phyloP scores from a whole-genome alignment of 345 rosid genomes.

The Carallia pectinifolia region DNA sequence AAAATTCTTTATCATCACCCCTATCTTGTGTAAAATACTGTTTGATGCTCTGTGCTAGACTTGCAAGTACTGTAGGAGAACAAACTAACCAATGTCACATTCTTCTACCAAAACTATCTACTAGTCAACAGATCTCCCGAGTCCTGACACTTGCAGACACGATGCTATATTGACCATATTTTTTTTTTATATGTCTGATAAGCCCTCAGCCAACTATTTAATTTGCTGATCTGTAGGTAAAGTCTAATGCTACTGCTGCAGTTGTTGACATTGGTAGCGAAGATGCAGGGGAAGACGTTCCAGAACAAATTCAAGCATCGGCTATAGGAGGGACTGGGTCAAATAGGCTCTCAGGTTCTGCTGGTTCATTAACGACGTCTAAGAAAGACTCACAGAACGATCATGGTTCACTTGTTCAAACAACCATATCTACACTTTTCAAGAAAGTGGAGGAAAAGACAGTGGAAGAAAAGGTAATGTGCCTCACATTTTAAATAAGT shows the following conservation, averaged over 20 bases:
- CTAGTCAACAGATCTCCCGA: conserved; percentile 39
- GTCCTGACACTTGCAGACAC: conserved; percentile 14
- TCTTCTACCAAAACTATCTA: conserved; percentile 20
- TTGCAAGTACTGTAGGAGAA: conserved; percentile 18
- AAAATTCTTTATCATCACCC: conserved; percentile 14
- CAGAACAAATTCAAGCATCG: conserved; percentile 19
- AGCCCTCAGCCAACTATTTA: conserved; percentile 8
- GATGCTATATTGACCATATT: conserved; percentile 3
- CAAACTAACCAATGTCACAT: conserved; percentile 11
- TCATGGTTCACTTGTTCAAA: conserved; percentile 65
- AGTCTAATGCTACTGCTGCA: conserved; percentile 24
- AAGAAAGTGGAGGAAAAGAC: conserved; percentile 36
- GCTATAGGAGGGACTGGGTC: conserved; percentile 25
- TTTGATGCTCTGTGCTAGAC: conserved; percentile 23
- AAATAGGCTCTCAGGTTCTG: conserved; percentile 28
- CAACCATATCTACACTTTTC: conserved; percentile 69
- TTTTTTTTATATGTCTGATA: neutral
- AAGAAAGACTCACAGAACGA: conserved; percentile 29
- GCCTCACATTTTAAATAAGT: neutral
- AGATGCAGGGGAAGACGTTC: conserved; percentile 14
- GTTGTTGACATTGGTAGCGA: conserved; percentile 19
- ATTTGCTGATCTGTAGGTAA: conserved; percentile 24
- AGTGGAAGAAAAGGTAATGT: conserved; percentile 57
- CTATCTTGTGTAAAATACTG: conserved; percentile 11
- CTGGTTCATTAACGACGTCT: conserved; percentile 29